phyloP scores from a whole-genome alignment of 2,329 filamentous ascomycete genomes.

The Chaetomium globosum region DNA sequence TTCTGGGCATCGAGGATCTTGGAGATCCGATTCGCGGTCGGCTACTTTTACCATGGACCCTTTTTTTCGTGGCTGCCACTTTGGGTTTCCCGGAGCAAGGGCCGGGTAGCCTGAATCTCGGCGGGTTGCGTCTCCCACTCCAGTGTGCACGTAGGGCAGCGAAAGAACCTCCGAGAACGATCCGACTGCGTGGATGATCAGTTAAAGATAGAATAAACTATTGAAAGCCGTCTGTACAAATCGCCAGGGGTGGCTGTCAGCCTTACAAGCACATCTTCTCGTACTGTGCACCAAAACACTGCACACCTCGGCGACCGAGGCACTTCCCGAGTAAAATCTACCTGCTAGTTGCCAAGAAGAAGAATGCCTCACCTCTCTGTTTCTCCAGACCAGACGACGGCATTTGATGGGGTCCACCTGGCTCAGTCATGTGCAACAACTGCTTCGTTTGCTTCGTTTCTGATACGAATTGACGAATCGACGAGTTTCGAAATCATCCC shows the following conservation, averaged over 20 bases:
- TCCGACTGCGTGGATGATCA: conserved; percentile 18
- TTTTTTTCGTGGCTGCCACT: conserved; percentile 13
- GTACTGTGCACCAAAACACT: neutral
- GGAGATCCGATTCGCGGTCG: conserved; percentile 24
- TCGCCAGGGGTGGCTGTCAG: conserved; percentile 11
- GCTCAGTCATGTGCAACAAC: neutral
- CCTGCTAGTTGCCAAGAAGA: neutral
- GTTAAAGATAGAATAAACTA: neutral
- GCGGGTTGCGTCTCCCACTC: conserved; percentile 10
- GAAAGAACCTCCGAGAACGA: conserved; percentile 18
- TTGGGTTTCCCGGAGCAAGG: conserved; percentile 16
- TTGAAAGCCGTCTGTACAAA: neutral
- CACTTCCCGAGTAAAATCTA: neutral
- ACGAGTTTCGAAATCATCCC: neutral
- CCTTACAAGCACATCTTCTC: conserved; percentile 9
- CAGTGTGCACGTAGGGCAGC: neutral
- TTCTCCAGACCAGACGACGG: neutral
- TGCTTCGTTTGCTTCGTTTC: neutral
- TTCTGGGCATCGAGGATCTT: conserved; percentile 12
- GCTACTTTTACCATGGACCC: conserved; percentile 15
- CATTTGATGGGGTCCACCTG: neutral
- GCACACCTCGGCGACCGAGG: conserved; percentile 4
- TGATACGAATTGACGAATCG: neutral
- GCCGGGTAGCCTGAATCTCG: conserved; percentile 18
- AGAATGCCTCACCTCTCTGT: neutral